phyloP scores from a whole-genome alignment of 2,329 filamentous ascomycete genomes.

The Exophiala sp. region DNA sequence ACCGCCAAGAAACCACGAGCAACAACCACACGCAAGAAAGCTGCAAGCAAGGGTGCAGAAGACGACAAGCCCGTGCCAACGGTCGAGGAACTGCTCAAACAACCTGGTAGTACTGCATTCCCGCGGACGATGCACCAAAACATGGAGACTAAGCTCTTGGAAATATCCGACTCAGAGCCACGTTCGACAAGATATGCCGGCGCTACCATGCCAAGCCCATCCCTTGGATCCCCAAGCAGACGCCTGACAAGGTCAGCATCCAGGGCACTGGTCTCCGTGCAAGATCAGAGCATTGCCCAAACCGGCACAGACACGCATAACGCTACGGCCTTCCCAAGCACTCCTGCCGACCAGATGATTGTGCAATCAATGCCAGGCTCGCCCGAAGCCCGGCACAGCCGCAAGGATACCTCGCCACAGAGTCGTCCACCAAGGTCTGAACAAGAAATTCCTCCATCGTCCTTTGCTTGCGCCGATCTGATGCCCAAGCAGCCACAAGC shows the following conservation, averaged over 20 bases:
- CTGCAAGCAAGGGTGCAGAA: slow-evolving; percentile 1
- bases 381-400: background rate
- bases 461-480: too few relatives aligned
- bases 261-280: background rate
- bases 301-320: background rate
- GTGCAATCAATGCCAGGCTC: slow-evolving; percentile 11
- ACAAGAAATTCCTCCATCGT: too few relatives aligned
- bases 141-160: background rate
- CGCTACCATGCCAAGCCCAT: background rate
- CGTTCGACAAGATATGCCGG: background rate
- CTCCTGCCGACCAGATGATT: slow-evolving; percentile 21
- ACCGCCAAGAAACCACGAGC: slow-evolving; percentile 17
- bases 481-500: too few relatives aligned
- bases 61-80: slow-evolving; percentile 14
- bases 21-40: slow-evolving; percentile 6
- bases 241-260: slow-evolving; percentile 8
- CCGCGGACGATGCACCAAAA: background rate
- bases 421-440: too few relatives aligned
- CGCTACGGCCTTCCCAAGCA: slow-evolving; percentile 10
- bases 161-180: slow-evolving; percentile 8
- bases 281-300: background rate
- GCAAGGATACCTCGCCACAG: too few relatives aligned
- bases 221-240: background rate
- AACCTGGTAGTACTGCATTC: slow-evolving; percentile 2
- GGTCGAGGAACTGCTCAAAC: slow-evolving; percentile 19